Evolutionary conservation across 2,329 filamentous ascomycete species (phyloP), one percentile per base, ranked within the genome.

Genomic region (Paraphaeosphaeria minitans): DNA sequence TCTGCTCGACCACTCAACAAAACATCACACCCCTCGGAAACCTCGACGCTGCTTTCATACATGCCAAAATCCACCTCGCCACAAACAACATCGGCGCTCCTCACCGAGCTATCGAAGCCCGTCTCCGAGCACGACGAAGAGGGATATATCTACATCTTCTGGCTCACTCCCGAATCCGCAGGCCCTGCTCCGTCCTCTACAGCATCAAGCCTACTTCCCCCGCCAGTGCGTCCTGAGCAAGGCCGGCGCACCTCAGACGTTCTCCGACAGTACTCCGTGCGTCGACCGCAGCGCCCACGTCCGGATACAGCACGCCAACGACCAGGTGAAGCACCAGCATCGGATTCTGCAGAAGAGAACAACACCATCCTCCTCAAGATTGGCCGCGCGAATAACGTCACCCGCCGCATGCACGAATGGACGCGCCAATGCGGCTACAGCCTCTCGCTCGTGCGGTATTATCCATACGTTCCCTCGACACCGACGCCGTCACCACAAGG

Each of bases 61-160:
- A 93, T 97, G 43, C 92, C 92, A 0, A 75, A 83, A 9, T 78
- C 83, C 1, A 81, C 92, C 4, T 84, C 88, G 2, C 87, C 91
- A 1, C 81, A 89, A 66, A 90, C 87, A 0, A 81, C 90, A 0
- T 89, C 92, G 0, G 79, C 83, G 5, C 82, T 98, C 3, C 84
- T 94, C 59, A 82, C 89, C 2, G 93, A 98, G 75, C 83, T 98
- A 10, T 86, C 77, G 73, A 95, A 85, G 81, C 92, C 83, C 1
- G 85, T 93, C 47, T 93, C 92, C 0, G 81, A 86, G 22, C 80
- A 84, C 55, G 91, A 95, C 65, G 91, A 96, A 66, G 72, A 73
- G 50, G 95, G 95, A 39, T 99, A 95, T 79, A 98, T 99, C 66
- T 99, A 99, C 83, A 96, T 99, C 77, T 99, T 98, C 83, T 97